Percentiles rank a stretch among this genome's conserved stretches.
Evolutionary conservation across 768 basidiomycete genomes (phyloP).

Genomic region (Auriscalpium vulgare): DNA sequence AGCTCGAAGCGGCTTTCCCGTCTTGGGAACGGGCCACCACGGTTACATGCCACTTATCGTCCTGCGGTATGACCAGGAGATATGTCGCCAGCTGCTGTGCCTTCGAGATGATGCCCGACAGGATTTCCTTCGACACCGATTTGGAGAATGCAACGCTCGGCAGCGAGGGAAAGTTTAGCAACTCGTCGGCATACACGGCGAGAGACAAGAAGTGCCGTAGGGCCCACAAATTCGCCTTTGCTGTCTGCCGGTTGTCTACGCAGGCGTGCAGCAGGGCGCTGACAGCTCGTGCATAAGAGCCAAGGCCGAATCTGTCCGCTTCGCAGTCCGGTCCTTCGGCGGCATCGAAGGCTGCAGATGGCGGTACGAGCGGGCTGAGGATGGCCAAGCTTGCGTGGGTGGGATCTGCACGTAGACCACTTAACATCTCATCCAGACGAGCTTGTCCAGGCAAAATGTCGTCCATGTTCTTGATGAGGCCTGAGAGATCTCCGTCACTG

Average conservation of each 20-base stretch:
- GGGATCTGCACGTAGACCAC: constrained; percentile 36
- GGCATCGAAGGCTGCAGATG: constrained; percentile 22
- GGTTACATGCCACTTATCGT: constrained; percentile 43
- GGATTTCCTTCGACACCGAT: constrained; percentile 24
- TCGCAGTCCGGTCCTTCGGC: constrained; percentile 5
- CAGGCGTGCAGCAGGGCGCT: constrained; percentile 49
- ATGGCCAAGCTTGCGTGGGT: constrained; percentile 50
- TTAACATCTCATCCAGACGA: constrained; percentile 7
- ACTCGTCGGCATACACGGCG: constrained; percentile 54
- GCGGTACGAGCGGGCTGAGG: constrained; percentile 50
- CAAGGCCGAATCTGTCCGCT: constrained; percentile 45
- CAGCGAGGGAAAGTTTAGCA: constrained; percentile 41
- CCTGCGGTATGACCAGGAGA: constrained; percentile 41
- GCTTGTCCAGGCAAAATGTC: constrained; percentile 28
- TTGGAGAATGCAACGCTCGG: constrained; percentile 41
- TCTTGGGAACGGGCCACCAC: constrained; percentile 30
- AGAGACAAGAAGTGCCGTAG: constrained; percentile 64
- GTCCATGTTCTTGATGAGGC: constrained; percentile 35
- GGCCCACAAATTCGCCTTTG: constrained; percentile 53
- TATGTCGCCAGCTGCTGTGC: constrained; percentile 55
- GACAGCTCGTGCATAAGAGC: constrained; percentile 56
- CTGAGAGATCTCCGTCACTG: neutral
- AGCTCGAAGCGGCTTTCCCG: constrained; percentile 15
- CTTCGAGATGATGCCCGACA: constrained; percentile 36
- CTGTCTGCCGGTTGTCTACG: constrained; percentile 48